Evolutionary conservation across 2,329 filamentous ascomycete genomes (phyloP).

Genomic region (Aureobasidium sp.): DNA sequence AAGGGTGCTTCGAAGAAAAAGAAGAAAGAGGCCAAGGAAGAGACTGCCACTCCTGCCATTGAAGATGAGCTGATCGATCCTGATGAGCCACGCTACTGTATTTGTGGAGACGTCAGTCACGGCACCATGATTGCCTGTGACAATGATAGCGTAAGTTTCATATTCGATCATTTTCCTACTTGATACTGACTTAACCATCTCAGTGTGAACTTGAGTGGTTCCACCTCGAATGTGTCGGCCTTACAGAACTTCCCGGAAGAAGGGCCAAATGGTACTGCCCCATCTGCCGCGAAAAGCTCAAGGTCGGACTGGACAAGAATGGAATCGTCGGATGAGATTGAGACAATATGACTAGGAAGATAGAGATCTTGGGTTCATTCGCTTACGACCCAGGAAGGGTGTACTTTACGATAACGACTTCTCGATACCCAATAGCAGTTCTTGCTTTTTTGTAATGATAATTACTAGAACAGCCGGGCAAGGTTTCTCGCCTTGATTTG

Average conservation of each 20-base stretch:
- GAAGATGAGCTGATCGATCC: constrained; percentile 54
- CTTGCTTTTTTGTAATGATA: constrained; percentile 1
- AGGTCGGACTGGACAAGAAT: constrained; percentile 26
- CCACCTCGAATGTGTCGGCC: constrained; percentile 68
- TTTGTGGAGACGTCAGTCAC: constrained; percentile 73
- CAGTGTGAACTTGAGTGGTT: constrained; percentile 81
- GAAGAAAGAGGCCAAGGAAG: constrained; percentile 35
- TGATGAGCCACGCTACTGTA: constrained; percentile 67
- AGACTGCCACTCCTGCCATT: constrained; percentile 14
- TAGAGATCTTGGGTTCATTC: not conserved
- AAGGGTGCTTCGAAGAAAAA: constrained; percentile 64
- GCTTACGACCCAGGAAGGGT: not conserved
- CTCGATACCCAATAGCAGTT: constrained; percentile 10
- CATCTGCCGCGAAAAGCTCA: constrained; percentile 55
- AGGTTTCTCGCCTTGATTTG: not conserved
- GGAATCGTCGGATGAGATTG: constrained; percentile 21
- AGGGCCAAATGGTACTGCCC: constrained; percentile 82
- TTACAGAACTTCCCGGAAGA: constrained; percentile 60
- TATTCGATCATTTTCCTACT: not conserved
- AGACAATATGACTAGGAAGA: not conserved
- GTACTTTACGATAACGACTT: constrained; percentile 8
- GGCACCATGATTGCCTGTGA: constrained; percentile 81
- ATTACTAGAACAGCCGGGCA: not conserved
- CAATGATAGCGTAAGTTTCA: constrained; percentile 59
- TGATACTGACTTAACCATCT: constrained; percentile 15